Evolutionary conservation across 192 early-diverging fungal species (phyloP).

Genomic region (Gigaspora rosea): DNA sequence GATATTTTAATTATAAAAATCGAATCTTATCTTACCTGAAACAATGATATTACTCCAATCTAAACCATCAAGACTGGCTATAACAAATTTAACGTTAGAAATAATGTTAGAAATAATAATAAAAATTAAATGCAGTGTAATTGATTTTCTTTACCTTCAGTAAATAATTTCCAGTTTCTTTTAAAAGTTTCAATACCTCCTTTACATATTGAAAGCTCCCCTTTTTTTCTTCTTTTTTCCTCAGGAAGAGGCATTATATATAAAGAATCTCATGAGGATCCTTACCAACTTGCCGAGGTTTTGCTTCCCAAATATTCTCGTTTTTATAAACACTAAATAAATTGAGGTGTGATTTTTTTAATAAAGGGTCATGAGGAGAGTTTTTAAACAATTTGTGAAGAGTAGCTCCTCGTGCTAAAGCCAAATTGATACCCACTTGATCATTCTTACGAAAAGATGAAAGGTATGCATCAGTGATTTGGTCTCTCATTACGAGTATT

Average conservation of each 20-base stretch:
- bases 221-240: background rate
- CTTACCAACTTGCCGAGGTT: background rate
- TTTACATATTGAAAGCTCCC: background rate
- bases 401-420: background rate
- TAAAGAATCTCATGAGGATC: background rate
- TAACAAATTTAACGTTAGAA: background rate
- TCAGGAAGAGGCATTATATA: conserved; percentile 7
- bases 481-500: background rate
- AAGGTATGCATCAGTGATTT: background rate
- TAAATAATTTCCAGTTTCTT: conserved; percentile 17
- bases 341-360: background rate
- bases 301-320: background rate
- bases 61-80: conserved; percentile 3
- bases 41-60: conserved; percentile 22
- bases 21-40: conserved; percentile 8
- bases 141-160: background rate
- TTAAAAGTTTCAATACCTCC: conserved; percentile 6
- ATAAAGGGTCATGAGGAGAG: background rate
- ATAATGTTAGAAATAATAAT: background rate
- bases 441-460: background rate
- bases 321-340: conserved; percentile 18
- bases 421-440: background rate
- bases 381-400: background rate
- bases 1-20: background rate
- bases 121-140: background rate